phyloP scores from a whole-genome alignment of 2,329 filamentous ascomycete genomes.

The Pyrenophora seminiperda region DNA sequence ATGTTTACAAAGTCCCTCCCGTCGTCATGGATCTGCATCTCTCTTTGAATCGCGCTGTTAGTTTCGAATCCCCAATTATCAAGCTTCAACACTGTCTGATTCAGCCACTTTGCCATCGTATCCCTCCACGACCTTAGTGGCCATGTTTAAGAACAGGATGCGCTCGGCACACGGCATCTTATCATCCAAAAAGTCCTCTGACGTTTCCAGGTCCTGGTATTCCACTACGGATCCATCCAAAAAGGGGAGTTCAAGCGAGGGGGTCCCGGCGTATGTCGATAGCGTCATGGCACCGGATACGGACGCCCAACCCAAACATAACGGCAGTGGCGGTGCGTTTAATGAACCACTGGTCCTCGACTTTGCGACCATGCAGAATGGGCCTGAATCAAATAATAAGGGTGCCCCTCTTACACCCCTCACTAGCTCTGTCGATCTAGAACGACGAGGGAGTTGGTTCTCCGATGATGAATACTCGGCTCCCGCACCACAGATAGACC shows the following conservation, averaged over 20 bases:
- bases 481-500: slow-evolving; percentile 40
- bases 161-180: slow-evolving; percentile 38
- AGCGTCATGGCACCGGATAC: slow-evolving; percentile 35
- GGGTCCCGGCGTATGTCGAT: slow-evolving; percentile 31
- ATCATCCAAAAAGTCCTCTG: slow-evolving; percentile 30
- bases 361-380: slow-evolving; percentile 34
- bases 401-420: slow-evolving; percentile 25
- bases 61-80: slow-evolving; percentile 2
- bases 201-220: slow-evolving; percentile 27
- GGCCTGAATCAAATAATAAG: slow-evolving; percentile 25
- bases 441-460: slow-evolving; percentile 25
- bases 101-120: neutral
- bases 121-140: slow-evolving; percentile 10
- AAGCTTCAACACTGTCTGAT: slow-evolving; percentile 4
- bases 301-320: slow-evolving; percentile 18
- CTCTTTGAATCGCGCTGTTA: slow-evolving; percentile 7
- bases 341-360: slow-evolving; percentile 42
- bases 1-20: slow-evolving; percentile 25
- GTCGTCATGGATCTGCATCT: slow-evolving; percentile 27
- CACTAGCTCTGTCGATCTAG: slow-evolving; percentile 13
- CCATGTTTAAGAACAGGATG: slow-evolving; percentile 41
- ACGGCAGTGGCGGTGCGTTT: slow-evolving; percentile 24
- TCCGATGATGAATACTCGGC: slow-evolving; percentile 39
- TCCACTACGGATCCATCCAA: slow-evolving; percentile 29
- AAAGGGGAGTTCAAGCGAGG: slow-evolving; percentile 33